Evolutionary conservation across 306 rosid genomes (phyloP).

Genomic region (Geum urbanum): DNA sequence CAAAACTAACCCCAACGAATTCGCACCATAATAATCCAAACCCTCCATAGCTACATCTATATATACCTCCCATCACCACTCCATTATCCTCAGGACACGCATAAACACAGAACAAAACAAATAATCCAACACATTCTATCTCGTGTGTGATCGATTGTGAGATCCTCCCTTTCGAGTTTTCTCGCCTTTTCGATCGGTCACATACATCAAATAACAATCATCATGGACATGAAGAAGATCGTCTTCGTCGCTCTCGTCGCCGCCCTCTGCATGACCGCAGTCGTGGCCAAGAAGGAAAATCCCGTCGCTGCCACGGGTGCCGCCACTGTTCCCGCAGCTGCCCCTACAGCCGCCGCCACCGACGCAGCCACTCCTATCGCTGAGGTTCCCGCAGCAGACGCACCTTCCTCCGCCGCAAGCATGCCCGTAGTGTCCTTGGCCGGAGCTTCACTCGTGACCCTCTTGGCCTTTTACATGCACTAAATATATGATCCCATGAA

Average conservation of each 20-base stretch:
- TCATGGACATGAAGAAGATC: conserved; percentile 22
- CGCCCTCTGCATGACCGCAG: conserved; percentile 11
- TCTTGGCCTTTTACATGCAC: conserved; percentile 16
- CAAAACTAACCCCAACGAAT: background rate
- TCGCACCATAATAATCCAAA: background rate
- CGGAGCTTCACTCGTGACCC: conserved; percentile 19
- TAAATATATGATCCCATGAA: background rate
- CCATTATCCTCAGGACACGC: conserved; percentile 14
- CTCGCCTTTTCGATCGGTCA: background rate
- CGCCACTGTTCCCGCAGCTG: no score
- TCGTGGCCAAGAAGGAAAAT: background rate
- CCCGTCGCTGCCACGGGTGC: no score
- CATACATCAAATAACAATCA: background rate
- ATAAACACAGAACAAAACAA: background rate
- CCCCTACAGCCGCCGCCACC: background rate
- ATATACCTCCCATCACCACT: background rate
- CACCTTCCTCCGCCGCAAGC: background rate
- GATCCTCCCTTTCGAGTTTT: background rate
- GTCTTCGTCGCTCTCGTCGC: conserved; percentile 1
- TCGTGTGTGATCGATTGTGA: background rate
- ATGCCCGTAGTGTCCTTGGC: background rate
- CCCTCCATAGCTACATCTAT: background rate
- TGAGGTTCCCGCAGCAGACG: background rate
- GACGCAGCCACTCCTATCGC: background rate
- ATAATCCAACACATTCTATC: background rate